A percentile compares a stretch with the other conserved stretches of the same genome.
These are phyloP conservation scores for Parsonsia alboflavescens DNA, from an alignment of 257 asterid genomes.

Conservation along the genomic window DNA sequence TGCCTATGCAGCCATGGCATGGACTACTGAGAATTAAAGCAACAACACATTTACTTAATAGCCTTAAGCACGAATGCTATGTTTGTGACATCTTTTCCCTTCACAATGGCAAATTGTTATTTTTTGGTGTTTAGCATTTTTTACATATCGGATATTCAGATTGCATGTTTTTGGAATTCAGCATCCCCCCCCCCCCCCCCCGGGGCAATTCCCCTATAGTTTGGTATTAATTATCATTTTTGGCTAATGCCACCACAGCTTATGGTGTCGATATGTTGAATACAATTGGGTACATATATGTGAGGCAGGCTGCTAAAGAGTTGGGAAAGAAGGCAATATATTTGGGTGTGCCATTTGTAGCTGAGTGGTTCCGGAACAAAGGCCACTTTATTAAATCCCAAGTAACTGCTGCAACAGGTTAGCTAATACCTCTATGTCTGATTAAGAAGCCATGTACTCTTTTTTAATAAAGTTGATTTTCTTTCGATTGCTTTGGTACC, in stretches of 20 bases:
- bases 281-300: constrained; percentile 93
- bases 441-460: neutral
- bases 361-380: constrained; percentile 99
- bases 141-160: neutral
- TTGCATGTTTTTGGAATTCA: neutral
- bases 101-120: neutral
- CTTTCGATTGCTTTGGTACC: neutral
- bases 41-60: neutral
- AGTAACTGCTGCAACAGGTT: constrained; percentile 99
- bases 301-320: constrained; percentile 94
- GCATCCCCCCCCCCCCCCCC: neutral
- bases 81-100: neutral
- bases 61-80: neutral
- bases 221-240: neutral
- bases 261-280: constrained; percentile 97
- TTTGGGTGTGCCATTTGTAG: constrained; percentile 92
- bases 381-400: constrained; percentile 97
- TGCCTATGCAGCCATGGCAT: neutral
- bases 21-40: neutral
- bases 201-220: neutral
- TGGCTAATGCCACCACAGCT: constrained; percentile 41
- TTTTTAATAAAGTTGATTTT: neutral
- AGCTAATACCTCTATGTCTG: constrained; percentile 12
- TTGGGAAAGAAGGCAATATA: constrained; percentile 94
- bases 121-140: too few relatives aligned